Conservation (phyloP, 768 basidiomycete species). For the Phaffia tasmanica region DNA sequence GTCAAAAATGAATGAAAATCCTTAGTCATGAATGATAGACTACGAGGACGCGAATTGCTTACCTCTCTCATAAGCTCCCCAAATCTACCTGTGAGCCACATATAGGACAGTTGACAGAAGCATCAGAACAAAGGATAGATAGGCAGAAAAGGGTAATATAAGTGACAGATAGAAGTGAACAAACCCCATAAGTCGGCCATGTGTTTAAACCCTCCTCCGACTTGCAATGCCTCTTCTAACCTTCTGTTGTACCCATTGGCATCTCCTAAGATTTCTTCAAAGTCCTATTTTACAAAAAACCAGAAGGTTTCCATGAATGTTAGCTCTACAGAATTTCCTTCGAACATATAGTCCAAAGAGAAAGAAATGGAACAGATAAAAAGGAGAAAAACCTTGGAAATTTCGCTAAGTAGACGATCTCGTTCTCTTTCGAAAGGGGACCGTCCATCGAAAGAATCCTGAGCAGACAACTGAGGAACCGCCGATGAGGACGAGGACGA, state of each 20-base stretch:
- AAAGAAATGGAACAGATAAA: background rate
- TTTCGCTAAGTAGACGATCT: slow-evolving; percentile 60
- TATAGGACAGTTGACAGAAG: no score
- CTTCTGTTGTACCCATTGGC: slow-evolving; percentile 80
- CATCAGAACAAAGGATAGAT: no score
- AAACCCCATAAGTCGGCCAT: slow-evolving; percentile 74
- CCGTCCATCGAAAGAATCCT: slow-evolving; percentile 33
- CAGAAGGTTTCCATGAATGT: slow-evolving; percentile 1
- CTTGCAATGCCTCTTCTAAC: slow-evolving; percentile 80
- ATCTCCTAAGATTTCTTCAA: slow-evolving; percentile 73
- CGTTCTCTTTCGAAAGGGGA: slow-evolving; percentile 71
- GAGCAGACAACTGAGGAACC: background rate
- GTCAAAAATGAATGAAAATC: no score
- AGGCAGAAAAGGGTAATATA: no score
- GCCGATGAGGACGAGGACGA: slow-evolving; percentile 7
- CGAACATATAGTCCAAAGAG: background rate
- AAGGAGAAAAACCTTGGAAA: slow-evolving; percentile 49
- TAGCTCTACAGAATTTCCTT: background rate
- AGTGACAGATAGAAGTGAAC: slow-evolving; percentile 54
- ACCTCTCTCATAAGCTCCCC: no score
- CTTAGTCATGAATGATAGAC: no score
- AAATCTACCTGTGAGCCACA: no score
- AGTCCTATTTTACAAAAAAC: slow-evolving; percentile 47
- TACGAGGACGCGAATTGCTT: no score
- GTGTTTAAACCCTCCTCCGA: slow-evolving; percentile 83